A percentile compares a stretch with the other conserved stretches of the same genome.
phyloP scores from a whole-genome alignment of 139 green algal species.

The Chlamydomonas asymmetrica region DNA sequence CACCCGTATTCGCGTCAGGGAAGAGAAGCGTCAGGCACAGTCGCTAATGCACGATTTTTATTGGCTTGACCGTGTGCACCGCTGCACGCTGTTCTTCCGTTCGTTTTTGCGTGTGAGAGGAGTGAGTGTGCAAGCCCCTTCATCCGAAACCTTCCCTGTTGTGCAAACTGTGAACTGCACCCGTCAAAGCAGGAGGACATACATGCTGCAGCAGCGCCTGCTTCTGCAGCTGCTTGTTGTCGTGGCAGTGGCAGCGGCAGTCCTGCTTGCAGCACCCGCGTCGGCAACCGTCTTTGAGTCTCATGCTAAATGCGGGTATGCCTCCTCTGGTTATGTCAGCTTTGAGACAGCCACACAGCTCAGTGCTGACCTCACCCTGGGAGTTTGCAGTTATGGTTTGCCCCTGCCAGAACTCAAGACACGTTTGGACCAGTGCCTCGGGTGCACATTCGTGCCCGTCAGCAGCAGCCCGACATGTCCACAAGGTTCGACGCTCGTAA shows the following conservation, averaged over 20 bases:
- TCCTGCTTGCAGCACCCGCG: neutral
- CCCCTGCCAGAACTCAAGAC: neutral
- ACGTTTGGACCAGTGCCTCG: conserved; percentile 18
- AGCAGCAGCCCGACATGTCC: neutral
- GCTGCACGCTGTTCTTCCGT: no score
- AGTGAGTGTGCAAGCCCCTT: no score
- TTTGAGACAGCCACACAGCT: conserved; percentile 19
- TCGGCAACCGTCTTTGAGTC: conserved; percentile 6
- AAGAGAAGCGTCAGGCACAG: no score
- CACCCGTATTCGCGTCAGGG: no score
- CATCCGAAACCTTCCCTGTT: no score
- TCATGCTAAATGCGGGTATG: neutral
- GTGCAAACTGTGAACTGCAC: no score
- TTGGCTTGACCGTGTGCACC: no score
- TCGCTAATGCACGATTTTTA: no score
- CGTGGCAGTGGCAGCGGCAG: conserved; percentile 11
- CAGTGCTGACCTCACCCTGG: neutral
- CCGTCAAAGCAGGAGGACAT: conserved; percentile 9
- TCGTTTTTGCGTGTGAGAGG: no score
- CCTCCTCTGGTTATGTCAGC: conserved; percentile 2
- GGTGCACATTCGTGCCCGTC: conserved; percentile 18
- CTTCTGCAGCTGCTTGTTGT: conserved; percentile 19
- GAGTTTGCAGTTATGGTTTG: conserved; percentile 27
- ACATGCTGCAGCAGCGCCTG: conserved; percentile 31
- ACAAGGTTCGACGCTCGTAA: neutral